A percentile compares a stretch with the other conserved stretches of the same genome.
Conservation (phyloP, 192 early-diverging fungal species). For the Coemansia umbellata region DNA sequence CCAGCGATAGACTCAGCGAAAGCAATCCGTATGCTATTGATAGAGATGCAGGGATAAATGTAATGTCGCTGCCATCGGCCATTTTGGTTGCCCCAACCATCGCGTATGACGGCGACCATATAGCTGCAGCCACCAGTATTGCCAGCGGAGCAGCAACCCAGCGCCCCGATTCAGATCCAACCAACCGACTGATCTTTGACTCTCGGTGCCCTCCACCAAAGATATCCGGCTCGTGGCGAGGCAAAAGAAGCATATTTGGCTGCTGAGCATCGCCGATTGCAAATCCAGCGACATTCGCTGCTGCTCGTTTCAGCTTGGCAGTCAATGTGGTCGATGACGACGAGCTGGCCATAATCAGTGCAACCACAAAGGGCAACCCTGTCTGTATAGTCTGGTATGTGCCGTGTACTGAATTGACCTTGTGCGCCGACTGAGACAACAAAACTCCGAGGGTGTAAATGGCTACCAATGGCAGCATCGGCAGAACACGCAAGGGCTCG, state of each 20-base stretch:
- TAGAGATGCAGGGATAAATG: background rate
- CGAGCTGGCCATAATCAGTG: background rate
- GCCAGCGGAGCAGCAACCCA: background rate
- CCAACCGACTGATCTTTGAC: too few relatives aligned
- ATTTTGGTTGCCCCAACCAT: constrained; percentile 1
- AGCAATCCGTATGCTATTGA: background rate
- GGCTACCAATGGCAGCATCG: constrained; percentile 18
- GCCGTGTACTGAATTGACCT: constrained; percentile 21
- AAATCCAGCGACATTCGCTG: constrained; percentile 4
- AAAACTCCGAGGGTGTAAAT: constrained; percentile 11
- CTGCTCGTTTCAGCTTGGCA: background rate
- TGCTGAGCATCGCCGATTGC: too few relatives aligned
- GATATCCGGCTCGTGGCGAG: too few relatives aligned
- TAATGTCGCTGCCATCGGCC: background rate
- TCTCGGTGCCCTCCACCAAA: too few relatives aligned
- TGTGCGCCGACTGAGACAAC: constrained; percentile 9
- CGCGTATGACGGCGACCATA: constrained; percentile 22
- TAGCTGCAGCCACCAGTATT: background rate
- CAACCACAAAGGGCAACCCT: constrained; percentile 14
- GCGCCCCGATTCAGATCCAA: too few relatives aligned
- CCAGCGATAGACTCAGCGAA: constrained; percentile 7
- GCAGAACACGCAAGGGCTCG: constrained; percentile 9
- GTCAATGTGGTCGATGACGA: background rate
- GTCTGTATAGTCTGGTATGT: constrained; percentile 19
- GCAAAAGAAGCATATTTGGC: too few relatives aligned